Evolutionary conservation across 768 basidiomycete species (phyloP).

Genomic region (Termitomyces sp.): DNA sequence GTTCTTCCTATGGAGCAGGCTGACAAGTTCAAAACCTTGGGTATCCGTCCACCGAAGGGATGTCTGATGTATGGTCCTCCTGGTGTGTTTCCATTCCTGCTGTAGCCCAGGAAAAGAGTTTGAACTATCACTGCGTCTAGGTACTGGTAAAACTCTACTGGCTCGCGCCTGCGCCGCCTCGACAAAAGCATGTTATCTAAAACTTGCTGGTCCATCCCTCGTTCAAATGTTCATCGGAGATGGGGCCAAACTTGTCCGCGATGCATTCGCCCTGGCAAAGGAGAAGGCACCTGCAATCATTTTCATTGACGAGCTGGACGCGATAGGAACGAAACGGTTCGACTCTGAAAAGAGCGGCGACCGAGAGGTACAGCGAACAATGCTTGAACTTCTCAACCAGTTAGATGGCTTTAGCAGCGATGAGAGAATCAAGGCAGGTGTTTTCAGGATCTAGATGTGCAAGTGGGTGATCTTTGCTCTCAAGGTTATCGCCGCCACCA

Average conservation of each 20-base stretch:
- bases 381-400: conserved; percentile 98
- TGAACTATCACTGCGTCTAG: conserved; percentile 18
- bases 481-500: conserved; percentile 97
- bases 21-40: conserved; percentile 97
- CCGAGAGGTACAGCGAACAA: conserved; percentile 99
- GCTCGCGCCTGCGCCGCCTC: conserved; percentile 98
- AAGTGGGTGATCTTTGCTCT: conserved; percentile 6
- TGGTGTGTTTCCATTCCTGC: conserved; percentile 41
- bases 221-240: conserved; percentile 99
- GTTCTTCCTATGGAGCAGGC: conserved; percentile 98
- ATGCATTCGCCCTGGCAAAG: conserved; percentile 96
- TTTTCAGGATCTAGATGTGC: conserved; percentile 1
- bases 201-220: conserved; percentile 94
- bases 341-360: conserved; percentile 99
- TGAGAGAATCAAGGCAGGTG: conserved; percentile 86
- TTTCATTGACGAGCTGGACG: conserved; percentile 97
- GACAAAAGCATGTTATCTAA: conserved; percentile 96
- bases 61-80: conserved; percentile 99
- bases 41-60: conserved; percentile 96
- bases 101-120: not conserved
- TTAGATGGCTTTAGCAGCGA: conserved; percentile 97
- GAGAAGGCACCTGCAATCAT: conserved; percentile 99
- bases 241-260: conserved; percentile 96
- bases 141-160: conserved; percentile 96
- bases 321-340: conserved; percentile 98